Evolutionary conservation across 352 stramenopile genomes (phyloP).

Genomic region (Globisporangium paroecandrum): DNA sequence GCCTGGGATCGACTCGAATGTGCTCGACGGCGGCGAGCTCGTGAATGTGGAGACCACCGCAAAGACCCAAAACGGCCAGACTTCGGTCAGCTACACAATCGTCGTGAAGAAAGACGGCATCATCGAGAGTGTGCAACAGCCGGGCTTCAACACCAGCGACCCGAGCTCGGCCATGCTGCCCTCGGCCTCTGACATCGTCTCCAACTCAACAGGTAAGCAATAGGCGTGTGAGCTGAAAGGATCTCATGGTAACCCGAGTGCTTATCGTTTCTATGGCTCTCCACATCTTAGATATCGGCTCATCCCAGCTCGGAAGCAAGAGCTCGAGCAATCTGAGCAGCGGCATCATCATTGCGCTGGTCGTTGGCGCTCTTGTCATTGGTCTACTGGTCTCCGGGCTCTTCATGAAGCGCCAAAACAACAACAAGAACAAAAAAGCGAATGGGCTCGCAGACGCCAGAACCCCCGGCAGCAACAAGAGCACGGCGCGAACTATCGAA

Average conservation of each 20-base stretch:
- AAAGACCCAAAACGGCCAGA: conserved; percentile 25
- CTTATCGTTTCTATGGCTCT: background rate
- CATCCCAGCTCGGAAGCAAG: too few species aligned
- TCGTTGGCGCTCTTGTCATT: conserved; percentile 10
- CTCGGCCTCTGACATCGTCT: background rate
- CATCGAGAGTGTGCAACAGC: conserved; percentile 13
- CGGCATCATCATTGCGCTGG: conserved; percentile 11
- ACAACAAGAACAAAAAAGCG: background rate
- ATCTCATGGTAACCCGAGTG: background rate
- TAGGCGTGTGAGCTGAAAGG: background rate
- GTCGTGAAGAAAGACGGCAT: conserved; percentile 30
- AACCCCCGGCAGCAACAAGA: background rate
- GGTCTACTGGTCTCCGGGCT: conserved; percentile 13
- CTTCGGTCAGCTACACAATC: conserved; percentile 37
- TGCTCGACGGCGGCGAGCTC: conserved; percentile 34
- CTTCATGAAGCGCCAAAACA: conserved; percentile 8
- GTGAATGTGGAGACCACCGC: conserved; percentile 33
- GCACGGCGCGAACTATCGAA: background rate
- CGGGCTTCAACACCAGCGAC: conserved; percentile 16
- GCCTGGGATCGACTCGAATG: conserved; percentile 27
- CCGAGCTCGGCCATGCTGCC: background rate
- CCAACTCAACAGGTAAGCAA: conserved; percentile 8
- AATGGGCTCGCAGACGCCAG: background rate
- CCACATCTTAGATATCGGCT: background rate
- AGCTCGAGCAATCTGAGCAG: conserved; percentile 4